Evolutionary conservation across 176 grass and related monocot genomes (phyloP).

Genomic region (Otatea glauca): DNA sequence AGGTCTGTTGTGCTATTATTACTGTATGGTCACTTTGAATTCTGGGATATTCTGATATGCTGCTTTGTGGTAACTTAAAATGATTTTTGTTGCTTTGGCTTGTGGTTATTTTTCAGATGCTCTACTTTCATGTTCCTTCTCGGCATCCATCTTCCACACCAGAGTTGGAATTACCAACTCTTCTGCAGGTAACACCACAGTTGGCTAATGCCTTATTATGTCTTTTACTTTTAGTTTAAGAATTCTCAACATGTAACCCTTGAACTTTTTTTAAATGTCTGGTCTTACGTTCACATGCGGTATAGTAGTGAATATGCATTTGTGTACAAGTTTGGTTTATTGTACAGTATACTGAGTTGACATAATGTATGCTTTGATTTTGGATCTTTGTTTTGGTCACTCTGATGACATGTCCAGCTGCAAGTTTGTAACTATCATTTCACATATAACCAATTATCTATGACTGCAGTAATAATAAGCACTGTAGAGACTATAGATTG

Average conservation of each 20-base stretch:
- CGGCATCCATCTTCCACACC: slow-evolving; percentile 69
- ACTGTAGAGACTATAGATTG: neutral
- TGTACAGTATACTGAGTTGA: slow-evolving; percentile 12
- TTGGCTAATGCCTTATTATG: neutral
- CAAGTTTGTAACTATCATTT: neutral
- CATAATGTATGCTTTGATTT: slow-evolving; percentile 15
- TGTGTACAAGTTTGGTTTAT: slow-evolving; percentile 23
- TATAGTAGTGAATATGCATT: slow-evolving; percentile 24
- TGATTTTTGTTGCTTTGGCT: slow-evolving; percentile 24
- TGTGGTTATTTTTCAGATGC: slow-evolving; percentile 63
- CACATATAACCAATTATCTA: neutral
- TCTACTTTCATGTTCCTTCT: slow-evolving; percentile 94
- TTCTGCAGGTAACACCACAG: slow-evolving; percentile 72
- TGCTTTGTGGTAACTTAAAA: slow-evolving; percentile 18
- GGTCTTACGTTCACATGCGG: slow-evolving; percentile 1
- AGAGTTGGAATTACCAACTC: slow-evolving; percentile 83
- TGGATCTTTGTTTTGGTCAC: neutral
- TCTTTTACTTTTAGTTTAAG: slow-evolving; percentile 31
- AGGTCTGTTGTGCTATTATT: slow-evolving; percentile 19
- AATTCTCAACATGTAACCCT: neutral
- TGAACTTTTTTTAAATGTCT: neutral
- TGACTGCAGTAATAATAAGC: neutral
- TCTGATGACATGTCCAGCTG: neutral
- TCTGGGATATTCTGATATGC: slow-evolving; percentile 9
- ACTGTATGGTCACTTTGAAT: slow-evolving; percentile 21